Conservation (phyloP, 2,329 filamentous ascomycete species). For the Neonectria magnoliae region DNA sequence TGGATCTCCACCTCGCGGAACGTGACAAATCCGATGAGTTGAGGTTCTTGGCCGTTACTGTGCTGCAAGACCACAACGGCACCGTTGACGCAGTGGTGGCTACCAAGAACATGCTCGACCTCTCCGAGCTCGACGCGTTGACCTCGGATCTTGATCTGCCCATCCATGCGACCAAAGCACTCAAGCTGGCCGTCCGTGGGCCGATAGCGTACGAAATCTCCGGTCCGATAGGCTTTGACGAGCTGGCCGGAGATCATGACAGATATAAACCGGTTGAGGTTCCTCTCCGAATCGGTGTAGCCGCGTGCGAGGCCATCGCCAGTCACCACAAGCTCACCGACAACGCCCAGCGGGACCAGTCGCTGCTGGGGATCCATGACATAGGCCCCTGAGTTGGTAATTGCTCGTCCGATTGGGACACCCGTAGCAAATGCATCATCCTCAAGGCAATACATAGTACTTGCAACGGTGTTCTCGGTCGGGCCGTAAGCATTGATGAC, state of each 20-base stretch:
- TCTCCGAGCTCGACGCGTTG: conserved; percentile 38
- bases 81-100: conserved; percentile 12
- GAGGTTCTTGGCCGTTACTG: conserved; percentile 5
- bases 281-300: background rate
- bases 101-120: conserved; percentile 22
- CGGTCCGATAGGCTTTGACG: conserved; percentile 26
- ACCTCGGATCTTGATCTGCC: conserved; percentile 35
- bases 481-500: conserved; percentile 30
- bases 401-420: conserved; percentile 32
- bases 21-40: conserved; percentile 20
- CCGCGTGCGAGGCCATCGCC: conserved; percentile 32
- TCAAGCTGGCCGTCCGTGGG: conserved; percentile 27
- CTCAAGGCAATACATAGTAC: conserved; percentile 8
- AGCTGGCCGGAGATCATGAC: background rate
- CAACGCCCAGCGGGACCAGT: conserved; percentile 38
- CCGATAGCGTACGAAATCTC: conserved; percentile 28
- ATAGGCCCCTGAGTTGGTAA: conserved; percentile 35
- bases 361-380: conserved; percentile 39
- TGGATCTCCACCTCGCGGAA: background rate
- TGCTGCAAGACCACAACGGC: conserved; percentile 29
- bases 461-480: conserved; percentile 31
- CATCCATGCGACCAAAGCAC: conserved; percentile 34
- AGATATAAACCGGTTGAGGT: background rate
- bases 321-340: conserved; percentile 43
- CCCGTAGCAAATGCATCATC: conserved; percentile 21